These are phyloP conservation scores for Herpetospermum pedunculosum DNA, from an alignment of 306 rosid species.

Conservation along the genomic window DNA sequence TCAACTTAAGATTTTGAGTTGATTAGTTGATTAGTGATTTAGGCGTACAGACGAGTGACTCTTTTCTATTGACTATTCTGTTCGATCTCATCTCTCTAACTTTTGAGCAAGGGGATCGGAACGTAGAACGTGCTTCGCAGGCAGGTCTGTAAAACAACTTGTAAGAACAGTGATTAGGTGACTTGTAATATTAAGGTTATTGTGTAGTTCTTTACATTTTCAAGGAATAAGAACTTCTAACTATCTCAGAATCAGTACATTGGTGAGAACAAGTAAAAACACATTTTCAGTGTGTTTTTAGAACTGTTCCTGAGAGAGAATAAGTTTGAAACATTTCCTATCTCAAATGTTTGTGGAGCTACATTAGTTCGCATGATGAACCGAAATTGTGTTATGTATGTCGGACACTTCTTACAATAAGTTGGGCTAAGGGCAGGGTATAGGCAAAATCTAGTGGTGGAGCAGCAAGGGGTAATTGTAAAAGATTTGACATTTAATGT, in stretches of 20 bases:
- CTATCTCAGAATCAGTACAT: not conserved
- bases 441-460: not conserved
- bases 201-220: not conserved
- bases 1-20: too few relatives aligned
- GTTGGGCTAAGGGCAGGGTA: not conserved
- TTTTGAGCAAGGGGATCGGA: too few relatives aligned
- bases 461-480: not conserved
- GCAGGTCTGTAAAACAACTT: not conserved
- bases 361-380: not conserved
- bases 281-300: not conserved
- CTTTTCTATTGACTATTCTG: not conserved
- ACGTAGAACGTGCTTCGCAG: too few relatives aligned
- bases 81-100: not conserved
- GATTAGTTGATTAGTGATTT: too few relatives aligned
- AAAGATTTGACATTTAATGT: constrained; percentile 1
- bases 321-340: not conserved
- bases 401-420: not conserved
- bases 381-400: not conserved
- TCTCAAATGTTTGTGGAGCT: not conserved
- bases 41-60: not conserved
- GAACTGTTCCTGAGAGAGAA: not conserved
- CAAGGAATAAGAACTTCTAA: not conserved
- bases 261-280: not conserved
- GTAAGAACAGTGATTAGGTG: not conserved
- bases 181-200: not conserved